Evolutionary conservation across 257 asterid species (phyloP), one percentile per base, ranked within the genome.

Genomic region (Solanum virginianum): DNA sequence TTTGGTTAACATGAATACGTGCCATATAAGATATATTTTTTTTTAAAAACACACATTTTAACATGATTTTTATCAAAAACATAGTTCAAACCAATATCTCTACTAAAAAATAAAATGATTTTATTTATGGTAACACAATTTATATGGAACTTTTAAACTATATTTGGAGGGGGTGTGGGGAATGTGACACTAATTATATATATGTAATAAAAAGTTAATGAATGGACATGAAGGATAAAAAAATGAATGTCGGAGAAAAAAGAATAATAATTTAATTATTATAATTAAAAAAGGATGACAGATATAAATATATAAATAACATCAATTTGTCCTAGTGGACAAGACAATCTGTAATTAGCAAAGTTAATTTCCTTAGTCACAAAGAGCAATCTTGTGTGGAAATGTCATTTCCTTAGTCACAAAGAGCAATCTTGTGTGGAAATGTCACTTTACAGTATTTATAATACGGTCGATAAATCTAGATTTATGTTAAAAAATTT

Each of bases 51-150:
- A 29, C 6, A 2, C 20, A 6, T 0, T 11, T 1, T 24, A 24
- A 26, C 36, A 1, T 65, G 5, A 26, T 13, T 65, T 0, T 13
- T 24, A 0, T 8, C 1, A 2, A 12, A 12, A 0, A 1, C 10
- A 63, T 2, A 5, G 2, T 0, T 63, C 41, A 6, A 24, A 63
- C 2, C 14, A 8, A 12, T 0, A 63, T 9, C 10, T 63, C 4
- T 24, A 12, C 8, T 66, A 7, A 66, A 66, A 0, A 29, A 7
- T 14, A 29, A 32, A 7, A 3, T 14, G 6, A 29, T 32, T 17
- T 7, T 15, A 32, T 15, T 15, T 0, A 66, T 66, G 0, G 3
- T 7, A 66, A 1, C 2, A 6, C 71, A 1, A 63, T 63, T 24
- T 3, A 8, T 0, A 3, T 66, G 10, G 2, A 69, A 36, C 18